Evolutionary conservation across 148 eudicot species (phyloP).

Genomic region (Fallopia convolvulus): DNA sequence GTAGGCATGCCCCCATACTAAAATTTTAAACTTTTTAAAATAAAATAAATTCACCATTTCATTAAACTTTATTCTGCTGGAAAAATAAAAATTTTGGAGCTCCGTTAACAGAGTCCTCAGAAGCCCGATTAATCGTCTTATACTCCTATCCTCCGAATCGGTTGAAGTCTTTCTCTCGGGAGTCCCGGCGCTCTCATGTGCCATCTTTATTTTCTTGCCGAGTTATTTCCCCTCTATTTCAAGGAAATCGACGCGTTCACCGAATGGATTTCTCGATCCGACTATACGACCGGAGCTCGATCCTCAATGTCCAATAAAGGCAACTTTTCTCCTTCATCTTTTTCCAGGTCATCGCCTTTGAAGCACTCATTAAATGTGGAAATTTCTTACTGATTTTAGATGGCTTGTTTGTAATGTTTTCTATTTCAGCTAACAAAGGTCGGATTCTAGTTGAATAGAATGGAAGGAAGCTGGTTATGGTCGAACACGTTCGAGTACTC

Average conservation of each 20-base stretch:
- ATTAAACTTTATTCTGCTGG: too few relatives aligned
- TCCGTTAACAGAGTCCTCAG: too few relatives aligned
- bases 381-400: too few relatives aligned
- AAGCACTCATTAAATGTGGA: too few relatives aligned
- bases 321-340: conserved; percentile 2
- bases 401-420: too few relatives aligned
- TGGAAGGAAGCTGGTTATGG: conserved; percentile 16
- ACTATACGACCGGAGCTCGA: conserved; percentile 6
- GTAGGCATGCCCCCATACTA: too few relatives aligned
- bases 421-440: too few relatives aligned
- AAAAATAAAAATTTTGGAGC: too few relatives aligned
- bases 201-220: neutral
- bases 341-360: conserved; percentile 12
- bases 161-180: neutral
- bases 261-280: conserved; percentile 18
- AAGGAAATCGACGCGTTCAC: conserved; percentile 30
- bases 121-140: too few relatives aligned
- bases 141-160: neutral
- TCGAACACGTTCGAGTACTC: conserved; percentile 90
- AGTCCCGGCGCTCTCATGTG: neutral
- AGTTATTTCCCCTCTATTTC: conserved; percentile 15
- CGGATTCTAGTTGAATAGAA: too few relatives aligned
- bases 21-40: too few relatives aligned
- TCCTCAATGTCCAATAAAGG: conserved; percentile 9
- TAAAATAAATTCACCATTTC: too few relatives aligned